phyloP scores from a whole-genome alignment of 306 rosid genomes.

The Styphnolobium japonicum region DNA sequence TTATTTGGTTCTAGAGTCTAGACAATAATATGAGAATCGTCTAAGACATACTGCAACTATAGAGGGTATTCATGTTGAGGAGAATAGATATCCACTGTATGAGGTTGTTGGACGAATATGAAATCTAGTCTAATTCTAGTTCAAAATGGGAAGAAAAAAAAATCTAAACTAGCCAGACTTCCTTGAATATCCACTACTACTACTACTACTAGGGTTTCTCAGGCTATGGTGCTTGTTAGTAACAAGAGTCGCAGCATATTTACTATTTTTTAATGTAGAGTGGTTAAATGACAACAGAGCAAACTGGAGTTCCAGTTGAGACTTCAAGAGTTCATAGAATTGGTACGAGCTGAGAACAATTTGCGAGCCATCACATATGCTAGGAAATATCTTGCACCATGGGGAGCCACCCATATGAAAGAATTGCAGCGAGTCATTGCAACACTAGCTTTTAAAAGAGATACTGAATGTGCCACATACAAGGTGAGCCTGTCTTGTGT shows the following conservation, averaged over 20 bases:
- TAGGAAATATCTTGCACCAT: conserved; percentile 78
- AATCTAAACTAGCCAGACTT: not conserved
- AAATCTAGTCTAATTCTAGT: not conserved
- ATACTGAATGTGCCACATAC: conserved; percentile 75
- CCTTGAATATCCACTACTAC: not conserved
- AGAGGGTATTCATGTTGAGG: conserved; percentile 3
- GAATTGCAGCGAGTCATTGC: conserved; percentile 87
- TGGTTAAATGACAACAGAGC: conserved; percentile 63
- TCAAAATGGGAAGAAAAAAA: not conserved
- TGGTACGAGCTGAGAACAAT: conserved; percentile 87
- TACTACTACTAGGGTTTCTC: not conserved
- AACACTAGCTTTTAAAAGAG: conserved; percentile 81
- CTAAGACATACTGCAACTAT: not conserved
- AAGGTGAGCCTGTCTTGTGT: conserved; percentile 54
- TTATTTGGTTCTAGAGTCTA: conserved; percentile 21
- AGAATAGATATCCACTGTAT: not conserved
- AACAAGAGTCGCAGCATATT: not conserved
- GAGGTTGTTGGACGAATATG: not conserved
- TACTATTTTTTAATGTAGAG: conserved; percentile 22
- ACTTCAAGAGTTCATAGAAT: conserved; percentile 94
- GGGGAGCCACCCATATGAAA: conserved; percentile 86
- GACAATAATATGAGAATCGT: not conserved
- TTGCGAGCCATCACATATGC: conserved; percentile 83
- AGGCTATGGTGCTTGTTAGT: not conserved
- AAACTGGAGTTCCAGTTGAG: conserved; percentile 92